phyloP scores from a whole-genome alignment of 2,329 filamentous ascomycete genomes.

The Aspergillus ibericus region DNA sequence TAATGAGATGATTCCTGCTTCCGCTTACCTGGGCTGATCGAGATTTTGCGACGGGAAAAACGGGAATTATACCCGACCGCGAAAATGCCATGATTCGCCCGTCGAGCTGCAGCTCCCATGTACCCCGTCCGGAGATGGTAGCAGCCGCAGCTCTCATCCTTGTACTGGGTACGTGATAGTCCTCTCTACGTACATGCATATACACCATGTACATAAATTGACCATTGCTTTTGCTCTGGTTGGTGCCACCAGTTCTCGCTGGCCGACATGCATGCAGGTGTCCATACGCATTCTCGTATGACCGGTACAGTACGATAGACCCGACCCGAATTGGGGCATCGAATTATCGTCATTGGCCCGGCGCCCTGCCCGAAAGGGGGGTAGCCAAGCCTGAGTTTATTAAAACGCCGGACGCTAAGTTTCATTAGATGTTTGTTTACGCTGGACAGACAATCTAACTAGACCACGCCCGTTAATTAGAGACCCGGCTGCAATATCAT shows the following conservation, averaged over 20 bases:
- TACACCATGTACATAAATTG: neutral
- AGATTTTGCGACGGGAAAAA: neutral
- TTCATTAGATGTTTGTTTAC: slow-evolving; percentile 8
- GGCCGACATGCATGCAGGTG: neutral
- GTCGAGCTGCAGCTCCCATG: neutral
- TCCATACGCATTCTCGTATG: neutral
- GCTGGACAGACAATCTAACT: neutral
- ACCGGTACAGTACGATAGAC: neutral
- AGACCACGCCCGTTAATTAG: neutral
- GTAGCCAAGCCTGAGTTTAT: slow-evolving; percentile 17
- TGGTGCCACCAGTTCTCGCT: neutral
- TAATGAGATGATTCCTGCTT: neutral
- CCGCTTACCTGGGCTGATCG: neutral
- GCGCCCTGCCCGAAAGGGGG: slow-evolving; percentile 1
- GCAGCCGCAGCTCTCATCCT: slow-evolving; percentile 2
- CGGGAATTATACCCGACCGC: neutral
- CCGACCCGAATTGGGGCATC: neutral
- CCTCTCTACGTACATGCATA: neutral
- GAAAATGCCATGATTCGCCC: neutral
- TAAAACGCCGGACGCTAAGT: slow-evolving; percentile 12
- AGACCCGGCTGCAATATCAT: neutral
- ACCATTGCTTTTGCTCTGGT: neutral
- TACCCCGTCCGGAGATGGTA: slow-evolving; percentile 1
- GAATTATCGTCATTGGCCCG: slow-evolving; percentile 4
- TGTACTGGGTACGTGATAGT: neutral